Evolutionary conservation across 768 basidiomycete species (phyloP), one percentile per base, ranked within the genome.

Genomic region (Tricholoma matsutake): DNA sequence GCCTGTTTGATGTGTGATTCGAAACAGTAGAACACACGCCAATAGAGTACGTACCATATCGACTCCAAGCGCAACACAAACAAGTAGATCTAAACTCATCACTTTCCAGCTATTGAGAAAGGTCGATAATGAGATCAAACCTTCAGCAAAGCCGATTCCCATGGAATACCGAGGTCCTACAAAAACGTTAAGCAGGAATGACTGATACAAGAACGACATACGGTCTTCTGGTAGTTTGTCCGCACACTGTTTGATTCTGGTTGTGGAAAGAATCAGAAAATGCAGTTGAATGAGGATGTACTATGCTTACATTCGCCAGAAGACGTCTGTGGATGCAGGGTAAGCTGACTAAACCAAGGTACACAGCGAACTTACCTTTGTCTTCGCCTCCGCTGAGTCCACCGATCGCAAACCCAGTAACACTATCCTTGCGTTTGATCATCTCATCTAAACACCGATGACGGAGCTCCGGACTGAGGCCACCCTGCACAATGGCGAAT

Each of bases 71-170:
- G 94, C 94, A 20, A 94, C 87, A 67, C 94, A 95, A 13, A 96
- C 93, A 41, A 96, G 76, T 13, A 96, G 80, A 77, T 96, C 94
- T 92, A 62, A 29, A 41, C 18, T 18, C 18, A 18, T 64, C 20
- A 60, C 29, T n/a, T 43, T 54, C 14, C 13, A 34, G 9, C 41
- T 56, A 22, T 22, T 29, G 37, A 14, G n/a, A n/a, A 32, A 16
- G 39, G 14, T n/a, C 31, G 7, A 31, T n/a, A 31, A 35, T 35
- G 13, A 9, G 34, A 29, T 52, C 52, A 63, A 37, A 91, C 91
- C 92, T 84, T 96, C 94, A 29, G 93, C 92, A 72, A 93, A 95
- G 8, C 94, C 93, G 45, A 96, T 83, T 1, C 93, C 94, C 94
- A 96, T 96, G 4, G 89, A 87, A 75, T 96, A 96, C 64, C 93